These are phyloP conservation scores for Larix kaempferi DNA, from an alignment of 75 land plant species.

Conservation along the genomic window DNA sequence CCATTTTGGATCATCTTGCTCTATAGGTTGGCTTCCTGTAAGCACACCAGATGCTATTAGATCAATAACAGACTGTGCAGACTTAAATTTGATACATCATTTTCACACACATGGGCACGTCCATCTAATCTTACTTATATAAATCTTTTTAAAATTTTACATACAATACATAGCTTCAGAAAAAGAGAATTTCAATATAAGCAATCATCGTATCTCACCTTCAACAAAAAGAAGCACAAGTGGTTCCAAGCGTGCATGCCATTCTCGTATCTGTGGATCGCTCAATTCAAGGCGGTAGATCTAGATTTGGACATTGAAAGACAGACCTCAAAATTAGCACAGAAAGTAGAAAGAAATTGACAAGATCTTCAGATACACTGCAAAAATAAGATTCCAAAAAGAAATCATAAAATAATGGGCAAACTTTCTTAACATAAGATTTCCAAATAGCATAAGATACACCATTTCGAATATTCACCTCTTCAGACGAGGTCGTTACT, in stretches of 20 bases:
- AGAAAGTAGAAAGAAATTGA: not conserved
- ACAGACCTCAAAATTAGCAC: not conserved
- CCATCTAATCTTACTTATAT: not conserved
- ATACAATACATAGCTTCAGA: not conserved
- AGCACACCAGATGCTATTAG: not conserved
- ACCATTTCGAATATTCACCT: not conserved
- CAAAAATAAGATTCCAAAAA: not conserved
- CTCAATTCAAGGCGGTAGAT: conserved; percentile 45
- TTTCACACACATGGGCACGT: not conserved
- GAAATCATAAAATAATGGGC: not conserved
- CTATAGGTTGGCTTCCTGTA: conserved; percentile 80
- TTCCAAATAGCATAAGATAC: not conserved
- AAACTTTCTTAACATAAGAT: not conserved
- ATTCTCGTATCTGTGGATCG: conserved; percentile 42
- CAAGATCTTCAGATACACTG: not conserved
- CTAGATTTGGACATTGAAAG: conserved; percentile 15
- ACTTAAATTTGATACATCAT: not conserved
- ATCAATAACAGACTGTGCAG: not conserved
- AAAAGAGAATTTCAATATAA: not conserved
- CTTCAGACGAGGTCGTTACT: not conserved
- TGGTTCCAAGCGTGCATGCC: conserved; percentile 73
- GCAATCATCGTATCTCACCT: conserved; percentile 41
- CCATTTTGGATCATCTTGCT: conserved; percentile 79
- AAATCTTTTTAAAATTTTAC: not conserved
- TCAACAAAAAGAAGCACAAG: conserved; percentile 84